Conservation (phyloP, 805 yeast genomes). For the Saccharomycopsis vini region DNA sequence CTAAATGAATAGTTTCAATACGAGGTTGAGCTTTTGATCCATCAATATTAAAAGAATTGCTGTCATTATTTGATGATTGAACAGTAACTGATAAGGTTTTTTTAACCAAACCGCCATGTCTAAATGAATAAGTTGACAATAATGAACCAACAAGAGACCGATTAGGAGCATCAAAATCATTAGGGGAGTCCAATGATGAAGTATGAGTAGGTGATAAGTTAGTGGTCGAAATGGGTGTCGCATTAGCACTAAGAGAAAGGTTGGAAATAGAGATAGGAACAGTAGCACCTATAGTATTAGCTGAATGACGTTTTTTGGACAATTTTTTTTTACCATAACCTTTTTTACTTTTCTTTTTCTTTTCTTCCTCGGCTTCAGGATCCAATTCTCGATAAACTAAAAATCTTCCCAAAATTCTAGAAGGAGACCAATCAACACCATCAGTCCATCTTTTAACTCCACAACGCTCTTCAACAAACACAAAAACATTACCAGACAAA, state of each 20-base stretch:
- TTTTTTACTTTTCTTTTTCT: constrained; percentile 25
- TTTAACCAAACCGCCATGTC: constrained; percentile 68
- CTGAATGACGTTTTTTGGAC: constrained; percentile 3
- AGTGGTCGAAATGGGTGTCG: too few relatives aligned
- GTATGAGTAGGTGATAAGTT: constrained; percentile 1
- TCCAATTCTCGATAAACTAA: constrained; percentile 70
- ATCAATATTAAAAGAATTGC: not conserved
- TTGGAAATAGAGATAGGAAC: not conserved
- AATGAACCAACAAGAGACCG: constrained; percentile 47
- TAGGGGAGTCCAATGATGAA: not conserved
- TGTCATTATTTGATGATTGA: constrained; percentile 21
- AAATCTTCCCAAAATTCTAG: constrained; percentile 78
- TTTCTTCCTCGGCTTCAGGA: constrained; percentile 36
- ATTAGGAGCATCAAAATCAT: constrained; percentile 21
- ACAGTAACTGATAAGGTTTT: constrained; percentile 70
- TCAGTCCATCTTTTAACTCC: constrained; percentile 95
- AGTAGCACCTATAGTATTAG: not conserved
- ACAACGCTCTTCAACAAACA: constrained; percentile 72
- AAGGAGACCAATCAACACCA: constrained; percentile 91
- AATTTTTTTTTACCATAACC: constrained; percentile 7
- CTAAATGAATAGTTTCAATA: constrained; percentile 53
- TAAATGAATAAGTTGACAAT: constrained; percentile 53
- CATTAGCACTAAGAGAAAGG: too few relatives aligned
- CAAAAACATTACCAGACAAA: constrained; percentile 70
- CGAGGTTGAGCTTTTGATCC: constrained; percentile 6